Evolutionary conservation across 352 stramenopile species (phyloP).

Genomic region (Globisporangium carolinianum): DNA sequence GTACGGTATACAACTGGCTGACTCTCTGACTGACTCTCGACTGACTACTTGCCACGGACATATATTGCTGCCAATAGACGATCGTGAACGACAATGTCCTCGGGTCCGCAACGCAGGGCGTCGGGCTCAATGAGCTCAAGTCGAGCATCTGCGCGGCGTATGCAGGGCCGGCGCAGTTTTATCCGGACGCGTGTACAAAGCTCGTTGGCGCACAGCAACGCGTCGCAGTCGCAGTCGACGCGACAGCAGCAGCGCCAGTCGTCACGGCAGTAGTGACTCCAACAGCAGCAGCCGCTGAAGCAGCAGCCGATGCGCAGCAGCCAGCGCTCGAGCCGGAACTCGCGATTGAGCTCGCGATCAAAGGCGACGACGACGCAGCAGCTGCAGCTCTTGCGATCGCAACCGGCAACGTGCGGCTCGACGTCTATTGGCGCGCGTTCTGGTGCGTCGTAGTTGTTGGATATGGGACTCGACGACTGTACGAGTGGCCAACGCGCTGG

Average conservation of each 20-base stretch:
- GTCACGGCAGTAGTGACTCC: no score
- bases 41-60: no score
- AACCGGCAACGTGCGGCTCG: slow-evolving; percentile 46
- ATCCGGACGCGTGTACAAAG: slow-evolving; percentile 46
- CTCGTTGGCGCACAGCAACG: slow-evolving; percentile 45
- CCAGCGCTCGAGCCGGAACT: slow-evolving; percentile 17
- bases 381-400: not conserved
- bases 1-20: no score
- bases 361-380: slow-evolving; percentile 10
- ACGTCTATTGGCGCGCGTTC: slow-evolving; percentile 77
- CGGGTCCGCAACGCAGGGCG: slow-evolving; percentile 43
- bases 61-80: no score
- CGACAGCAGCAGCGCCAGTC: slow-evolving; percentile 9
- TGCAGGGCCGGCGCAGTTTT: slow-evolving; percentile 44
- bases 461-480: no score
- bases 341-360: no score
- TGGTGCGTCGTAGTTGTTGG: slow-evolving; percentile 57
- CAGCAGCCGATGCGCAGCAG: slow-evolving; percentile 2
- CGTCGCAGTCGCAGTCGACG: slow-evolving; percentile 31
- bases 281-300: slow-evolving; percentile 7
- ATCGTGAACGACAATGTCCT: slow-evolving; percentile 54
- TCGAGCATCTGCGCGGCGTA: slow-evolving; percentile 54
- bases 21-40: no score
- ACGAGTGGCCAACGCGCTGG: no score
- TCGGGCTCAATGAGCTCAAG: slow-evolving; percentile 56